Percentiles rank a stretch among this genome's conserved stretches.
Evolutionary conservation across 331 rosid genomes (phyloP).

Genomic region (Malus hybrid): DNA sequence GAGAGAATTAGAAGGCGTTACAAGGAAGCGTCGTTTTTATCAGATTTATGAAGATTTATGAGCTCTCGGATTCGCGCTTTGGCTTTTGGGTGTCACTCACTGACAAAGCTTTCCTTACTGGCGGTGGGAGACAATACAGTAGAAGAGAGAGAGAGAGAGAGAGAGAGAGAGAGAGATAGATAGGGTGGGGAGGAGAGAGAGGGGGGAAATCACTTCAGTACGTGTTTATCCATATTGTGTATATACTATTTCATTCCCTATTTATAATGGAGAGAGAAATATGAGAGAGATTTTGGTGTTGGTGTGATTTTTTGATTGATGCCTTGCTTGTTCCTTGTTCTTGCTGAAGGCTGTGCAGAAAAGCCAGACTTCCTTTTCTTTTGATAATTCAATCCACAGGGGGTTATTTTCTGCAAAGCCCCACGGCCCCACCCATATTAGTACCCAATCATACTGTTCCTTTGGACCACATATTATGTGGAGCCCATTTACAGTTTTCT

Average conservation of each 20-base stretch:
- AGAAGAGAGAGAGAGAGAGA: not conserved
- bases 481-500: not conserved
- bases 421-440: not conserved
- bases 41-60: constrained; percentile 12
- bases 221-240: not conserved
- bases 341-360: not conserved
- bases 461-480: not conserved
- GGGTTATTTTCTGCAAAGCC: too few relatives aligned
- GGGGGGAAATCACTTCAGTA: not conserved
- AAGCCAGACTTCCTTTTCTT: not conserved
- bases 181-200: not conserved
- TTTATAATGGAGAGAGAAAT: not conserved
- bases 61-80: constrained; percentile 2
- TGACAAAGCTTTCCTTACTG: not conserved
- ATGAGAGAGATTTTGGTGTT: not conserved
- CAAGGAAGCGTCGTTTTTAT: constrained; percentile 26
- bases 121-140: constrained; percentile 2
- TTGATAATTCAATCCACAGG: not conserved
- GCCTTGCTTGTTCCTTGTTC: not conserved
- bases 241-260: not conserved
- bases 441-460: constrained; percentile 15
- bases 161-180: not conserved
- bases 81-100: not conserved
- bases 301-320: not conserved
- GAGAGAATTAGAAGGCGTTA: constrained; percentile 19